A percentile compares a stretch with the other conserved stretches of the same genome.
Conservation (phyloP, 139 green algal genomes). For the Diplosphaera chodatii region DNA sequence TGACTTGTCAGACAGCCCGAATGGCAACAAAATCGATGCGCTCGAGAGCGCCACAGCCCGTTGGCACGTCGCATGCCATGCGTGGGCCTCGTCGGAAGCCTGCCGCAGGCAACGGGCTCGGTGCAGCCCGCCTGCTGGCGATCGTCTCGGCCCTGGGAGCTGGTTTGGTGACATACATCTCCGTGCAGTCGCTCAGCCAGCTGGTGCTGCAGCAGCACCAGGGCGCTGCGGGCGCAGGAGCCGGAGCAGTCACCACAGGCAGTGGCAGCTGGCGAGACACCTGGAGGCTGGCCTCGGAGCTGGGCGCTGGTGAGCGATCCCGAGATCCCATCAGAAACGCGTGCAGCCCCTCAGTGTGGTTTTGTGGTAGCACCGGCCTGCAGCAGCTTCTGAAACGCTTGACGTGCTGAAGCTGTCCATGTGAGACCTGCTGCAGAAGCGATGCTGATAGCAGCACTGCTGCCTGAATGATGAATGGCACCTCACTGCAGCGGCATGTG, state of each 20-base stretch:
- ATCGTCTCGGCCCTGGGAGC: neutral
- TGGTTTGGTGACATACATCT: neutral
- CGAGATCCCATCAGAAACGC: neutral
- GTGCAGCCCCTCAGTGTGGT: too few species aligned
- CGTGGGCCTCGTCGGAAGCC: neutral
- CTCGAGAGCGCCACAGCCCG: neutral
- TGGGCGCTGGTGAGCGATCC: neutral
- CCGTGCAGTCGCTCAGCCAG: neutral
- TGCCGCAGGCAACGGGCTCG: neutral
- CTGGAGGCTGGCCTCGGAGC: neutral
- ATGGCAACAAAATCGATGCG: neutral
- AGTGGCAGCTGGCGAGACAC: neutral
- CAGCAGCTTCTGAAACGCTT: too few species aligned
- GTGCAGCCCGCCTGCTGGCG: neutral
- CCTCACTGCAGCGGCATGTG: too few species aligned
- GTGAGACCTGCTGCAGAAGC: too few species aligned
- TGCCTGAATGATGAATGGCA: too few species aligned
- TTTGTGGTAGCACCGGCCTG: too few species aligned
- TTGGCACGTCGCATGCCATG: neutral
- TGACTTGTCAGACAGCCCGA: too few species aligned
- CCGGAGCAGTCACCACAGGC: too few species aligned
- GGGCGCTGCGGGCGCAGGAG: neutral
- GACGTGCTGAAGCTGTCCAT: too few species aligned
- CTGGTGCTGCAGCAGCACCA: neutral
- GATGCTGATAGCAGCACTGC: too few species aligned